Percentiles rank a stretch among this genome's conserved stretches.
These are phyloP conservation scores for Pichia kudriavzevii DNA, from an alignment of 1,139 yeast genomes.

Conservation along the genomic window DNA sequence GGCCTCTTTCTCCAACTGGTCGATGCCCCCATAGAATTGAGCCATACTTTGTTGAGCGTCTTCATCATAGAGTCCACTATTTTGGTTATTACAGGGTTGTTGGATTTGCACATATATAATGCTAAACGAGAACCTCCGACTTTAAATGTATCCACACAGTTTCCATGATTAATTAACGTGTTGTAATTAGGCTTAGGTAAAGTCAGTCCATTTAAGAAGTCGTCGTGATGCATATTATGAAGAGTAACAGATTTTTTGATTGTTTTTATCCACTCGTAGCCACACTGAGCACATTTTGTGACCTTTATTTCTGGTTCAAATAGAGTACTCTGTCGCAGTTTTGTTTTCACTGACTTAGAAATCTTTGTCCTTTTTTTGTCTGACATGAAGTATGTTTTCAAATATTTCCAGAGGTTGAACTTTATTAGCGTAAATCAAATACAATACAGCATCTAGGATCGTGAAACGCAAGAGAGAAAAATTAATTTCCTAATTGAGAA, in stretches of 20 bases:
- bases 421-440: no score
- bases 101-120: no score
- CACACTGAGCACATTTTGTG: conserved; percentile 4
- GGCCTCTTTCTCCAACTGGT: conserved; percentile 7
- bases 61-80: conserved; percentile 1
- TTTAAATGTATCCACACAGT: neutral
- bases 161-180: conserved; percentile 25
- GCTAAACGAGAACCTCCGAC: neutral
- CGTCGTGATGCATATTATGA: conserved; percentile 44
- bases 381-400: neutral
- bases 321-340: conserved; percentile 4
- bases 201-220: conserved; percentile 39
- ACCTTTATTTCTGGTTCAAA: neutral
- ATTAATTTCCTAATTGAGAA: neutral
- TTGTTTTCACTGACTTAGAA: neutral
- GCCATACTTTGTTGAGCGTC: conserved; percentile 7
- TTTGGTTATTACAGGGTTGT: neutral
- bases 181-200: neutral
- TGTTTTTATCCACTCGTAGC: neutral
- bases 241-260: conserved; percentile 23
- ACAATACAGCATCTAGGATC: no score
- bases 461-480: no score
- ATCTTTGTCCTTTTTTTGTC: neutral
- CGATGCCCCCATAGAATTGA: conserved; percentile 2
- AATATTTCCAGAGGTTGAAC: neutral